Evolutionary conservation across 139 green algal genomes (phyloP).

Genomic region (Haematococcus lacustris): DNA sequence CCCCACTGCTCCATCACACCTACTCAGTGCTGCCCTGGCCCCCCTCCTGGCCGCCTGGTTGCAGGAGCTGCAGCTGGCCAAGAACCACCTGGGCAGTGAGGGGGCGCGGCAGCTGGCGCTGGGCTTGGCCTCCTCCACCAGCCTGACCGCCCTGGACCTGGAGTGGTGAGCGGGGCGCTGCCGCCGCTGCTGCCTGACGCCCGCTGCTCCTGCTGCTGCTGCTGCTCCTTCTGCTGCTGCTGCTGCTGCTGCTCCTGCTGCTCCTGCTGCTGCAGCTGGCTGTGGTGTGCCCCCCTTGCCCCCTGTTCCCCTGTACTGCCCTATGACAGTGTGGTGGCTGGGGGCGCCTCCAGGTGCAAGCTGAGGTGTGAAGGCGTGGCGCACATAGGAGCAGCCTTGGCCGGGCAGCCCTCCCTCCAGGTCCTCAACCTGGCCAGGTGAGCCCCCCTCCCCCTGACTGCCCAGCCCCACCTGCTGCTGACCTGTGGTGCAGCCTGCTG

Average conservation of each 20-base stretch:
- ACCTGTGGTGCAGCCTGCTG: neutral
- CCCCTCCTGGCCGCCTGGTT: neutral
- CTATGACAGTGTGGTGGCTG: no score
- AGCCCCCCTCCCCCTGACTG: neutral
- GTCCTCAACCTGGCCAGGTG: constrained; percentile 21
- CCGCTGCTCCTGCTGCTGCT: neutral
- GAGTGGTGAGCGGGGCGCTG: neutral
- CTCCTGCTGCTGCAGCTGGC: neutral
- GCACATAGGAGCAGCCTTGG: constrained; percentile 25
- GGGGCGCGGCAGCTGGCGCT: constrained; percentile 22
- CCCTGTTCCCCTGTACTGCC: no score
- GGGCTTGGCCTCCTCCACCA: constrained; percentile 5
- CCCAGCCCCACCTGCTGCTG: neutral
- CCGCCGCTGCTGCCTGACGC: constrained; percentile 2
- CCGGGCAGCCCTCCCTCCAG: constrained; percentile 7
- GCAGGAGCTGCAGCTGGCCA: constrained; percentile 22
- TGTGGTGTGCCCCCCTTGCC: neutral
- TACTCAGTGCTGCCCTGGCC: neutral
- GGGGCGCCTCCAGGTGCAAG: constrained; percentile 27
- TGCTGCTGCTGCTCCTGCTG: neutral
- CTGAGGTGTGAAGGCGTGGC: constrained; percentile 25
- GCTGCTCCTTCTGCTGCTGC: neutral
- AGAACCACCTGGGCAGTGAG: constrained; percentile 19
- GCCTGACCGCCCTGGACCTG: constrained; percentile 10
- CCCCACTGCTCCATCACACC: neutral